These are phyloP conservation scores for Parastagonospora avenae DNA, from an alignment of 2,329 filamentous ascomycete species.

Conservation along the genomic window DNA sequence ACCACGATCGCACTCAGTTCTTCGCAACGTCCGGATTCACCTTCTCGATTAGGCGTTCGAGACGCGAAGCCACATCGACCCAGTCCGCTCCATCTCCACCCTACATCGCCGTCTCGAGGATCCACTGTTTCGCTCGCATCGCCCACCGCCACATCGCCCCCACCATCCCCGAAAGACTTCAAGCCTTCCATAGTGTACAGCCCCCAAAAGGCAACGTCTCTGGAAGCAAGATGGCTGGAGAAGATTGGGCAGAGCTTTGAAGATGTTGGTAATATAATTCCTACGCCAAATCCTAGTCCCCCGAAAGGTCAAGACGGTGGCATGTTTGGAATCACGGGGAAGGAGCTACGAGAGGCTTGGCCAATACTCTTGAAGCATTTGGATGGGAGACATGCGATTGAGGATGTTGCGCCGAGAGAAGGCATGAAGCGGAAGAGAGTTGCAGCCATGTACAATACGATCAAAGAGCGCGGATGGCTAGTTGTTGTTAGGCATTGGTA, in stretches of 20 bases:
- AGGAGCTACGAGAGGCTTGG: conserved; percentile 67
- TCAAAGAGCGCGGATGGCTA: conserved; percentile 71
- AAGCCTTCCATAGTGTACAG: conserved; percentile 63
- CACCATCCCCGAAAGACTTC: conserved; percentile 27
- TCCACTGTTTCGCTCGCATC: conserved; percentile 22
- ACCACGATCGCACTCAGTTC: conserved; percentile 41
- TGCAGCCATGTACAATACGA: conserved; percentile 60
- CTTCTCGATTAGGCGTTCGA: conserved; percentile 23
- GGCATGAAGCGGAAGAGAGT: conserved; percentile 79
- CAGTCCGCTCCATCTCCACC: conserved; percentile 40
- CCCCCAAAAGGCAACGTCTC: conserved; percentile 76
- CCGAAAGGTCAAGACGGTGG: conserved; percentile 24
- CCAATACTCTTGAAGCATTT: conserved; percentile 80
- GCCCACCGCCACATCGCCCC: conserved; percentile 19
- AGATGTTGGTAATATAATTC: conserved; percentile 44
- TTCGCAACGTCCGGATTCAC: conserved; percentile 25
- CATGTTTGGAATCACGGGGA: conserved; percentile 23
- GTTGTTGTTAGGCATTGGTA: conserved; percentile 50
- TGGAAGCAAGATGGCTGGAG: conserved; percentile 74
- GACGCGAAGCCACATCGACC: conserved; percentile 35
- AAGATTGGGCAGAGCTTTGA: conserved; percentile 43
- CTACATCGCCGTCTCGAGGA: conserved; percentile 32
- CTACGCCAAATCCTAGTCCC: conserved; percentile 26
- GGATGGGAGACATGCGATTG: conserved; percentile 81
- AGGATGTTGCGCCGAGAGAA: conserved; percentile 84